Percentiles rank a stretch among this genome's conserved stretches.
Conservation (phyloP, 371 early-diverging fungal genomes). For the Rhizopus delemar region DNA sequence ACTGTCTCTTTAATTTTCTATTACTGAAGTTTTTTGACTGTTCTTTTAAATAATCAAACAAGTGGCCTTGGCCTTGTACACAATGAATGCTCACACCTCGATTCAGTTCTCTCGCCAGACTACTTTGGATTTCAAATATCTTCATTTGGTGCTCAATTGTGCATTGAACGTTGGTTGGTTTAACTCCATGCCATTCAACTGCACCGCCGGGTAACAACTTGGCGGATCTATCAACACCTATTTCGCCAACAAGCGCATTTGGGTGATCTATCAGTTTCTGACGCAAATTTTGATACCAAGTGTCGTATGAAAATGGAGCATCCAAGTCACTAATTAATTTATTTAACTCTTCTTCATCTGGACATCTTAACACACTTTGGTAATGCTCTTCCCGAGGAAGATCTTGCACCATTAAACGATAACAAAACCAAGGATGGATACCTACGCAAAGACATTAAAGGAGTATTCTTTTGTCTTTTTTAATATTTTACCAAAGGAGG, state of each 20-base stretch:
- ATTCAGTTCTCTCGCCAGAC: conserved; percentile 66
- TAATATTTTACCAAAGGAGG: conserved; percentile 38
- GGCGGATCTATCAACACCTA: conserved; percentile 81
- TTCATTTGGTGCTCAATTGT: conserved; percentile 68
- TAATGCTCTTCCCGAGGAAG: conserved; percentile 26
- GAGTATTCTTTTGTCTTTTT: background rate
- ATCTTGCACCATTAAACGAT: conserved; percentile 28
- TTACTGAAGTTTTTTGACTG: conserved; percentile 27
- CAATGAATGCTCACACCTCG: conserved; percentile 82
- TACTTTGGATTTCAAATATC: conserved; percentile 69
- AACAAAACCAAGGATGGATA: conserved; percentile 52
- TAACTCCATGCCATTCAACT: conserved; percentile 49
- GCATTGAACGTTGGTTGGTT: conserved; percentile 49
- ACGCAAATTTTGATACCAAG: conserved; percentile 37
- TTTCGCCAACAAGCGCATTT: conserved; percentile 75
- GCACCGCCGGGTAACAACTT: conserved; percentile 55
- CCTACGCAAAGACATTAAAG: conserved; percentile 19
- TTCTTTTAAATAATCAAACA: conserved; percentile 54
- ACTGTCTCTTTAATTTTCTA: conserved; percentile 14
- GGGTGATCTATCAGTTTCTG: conserved; percentile 42
- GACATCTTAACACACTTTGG: conserved; percentile 23
- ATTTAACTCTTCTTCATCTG: conserved; percentile 22
- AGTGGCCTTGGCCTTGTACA: conserved; percentile 77
- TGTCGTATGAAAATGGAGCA: conserved; percentile 27
- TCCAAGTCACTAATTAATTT: conserved; percentile 29